Base-by-base conservation (phyloP, 129 eudicot genomes). In the Pittosporum tobira region DNA sequence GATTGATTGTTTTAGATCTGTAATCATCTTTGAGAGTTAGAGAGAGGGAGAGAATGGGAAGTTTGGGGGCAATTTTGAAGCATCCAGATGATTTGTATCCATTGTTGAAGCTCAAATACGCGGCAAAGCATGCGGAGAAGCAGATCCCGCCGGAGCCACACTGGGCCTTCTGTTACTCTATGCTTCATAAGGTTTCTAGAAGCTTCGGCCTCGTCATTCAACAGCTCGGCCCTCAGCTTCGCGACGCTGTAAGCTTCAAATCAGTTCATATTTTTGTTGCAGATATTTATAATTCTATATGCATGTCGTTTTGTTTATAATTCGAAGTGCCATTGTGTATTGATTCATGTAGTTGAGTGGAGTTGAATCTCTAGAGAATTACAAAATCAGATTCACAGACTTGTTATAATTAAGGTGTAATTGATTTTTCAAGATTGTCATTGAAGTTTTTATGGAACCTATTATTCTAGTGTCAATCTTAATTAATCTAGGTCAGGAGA, bases 101-200 rank as follows among this genome's bases (percentile, higher is more conserved):
- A 14, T 11, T 90, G 64, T 52, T 90, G 72, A 90, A 90, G 84
- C 67, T 90, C 73, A 90, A 82, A 59, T 65, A 79, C 68, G 97
- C 95, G 63, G 80, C 75, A 6, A 79, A 74, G 61, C 65, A 71
- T 20, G 94, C 94, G 11, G 97, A 68, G 77, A 90, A 90, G 63
- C 97, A 90, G 97, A 85, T 90, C 77, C 97, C 95, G 3, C 40
- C 79, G 51, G 82, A 85, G 77, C 94, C 87, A 6, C 97, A 90
- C 75, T 90, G 97, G 95, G 87, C 79, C 9, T 90, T 90, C 73
- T 90, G 94, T 64, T 90, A 90, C 77, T 51, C 88, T 3, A 85
- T 90, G 97, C 97, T 90, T 36, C 87, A 75, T 43, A 90, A 90
- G 74, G 97, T 90, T 64, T 90, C 97, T 47, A 75, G 97, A 70